Conservation (phyloP, 2,329 filamentous ascomycete species). For the Botrytis squamosa region DNA sequence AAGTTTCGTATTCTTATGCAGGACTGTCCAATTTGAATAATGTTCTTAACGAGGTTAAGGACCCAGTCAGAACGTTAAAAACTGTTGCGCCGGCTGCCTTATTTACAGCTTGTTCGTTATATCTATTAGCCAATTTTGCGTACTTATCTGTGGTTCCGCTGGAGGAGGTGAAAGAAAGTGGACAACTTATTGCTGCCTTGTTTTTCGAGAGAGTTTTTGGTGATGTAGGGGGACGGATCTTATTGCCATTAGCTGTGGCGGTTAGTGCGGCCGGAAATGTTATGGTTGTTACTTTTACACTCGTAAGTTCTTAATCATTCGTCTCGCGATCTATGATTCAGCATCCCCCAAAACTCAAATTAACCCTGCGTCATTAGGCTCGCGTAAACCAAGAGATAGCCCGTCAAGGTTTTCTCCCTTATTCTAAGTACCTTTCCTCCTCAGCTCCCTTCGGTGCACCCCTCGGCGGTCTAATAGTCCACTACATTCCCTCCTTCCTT, state of each 20-base stretch:
- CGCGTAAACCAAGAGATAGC: conserved; percentile 51
- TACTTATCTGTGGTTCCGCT: conserved; percentile 59
- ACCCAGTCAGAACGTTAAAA: conserved; percentile 57
- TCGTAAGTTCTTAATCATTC: conserved; percentile 48
- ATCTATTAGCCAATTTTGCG: conserved; percentile 59
- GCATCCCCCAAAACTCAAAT: neutral
- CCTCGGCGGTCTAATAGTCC: conserved; percentile 49
- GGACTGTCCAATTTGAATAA: conserved; percentile 56
- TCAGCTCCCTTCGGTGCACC: conserved; percentile 33
- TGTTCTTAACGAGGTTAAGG: conserved; percentile 56
- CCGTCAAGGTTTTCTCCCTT: conserved; percentile 49
- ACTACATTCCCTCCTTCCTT: conserved; percentile 61
- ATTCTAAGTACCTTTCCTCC: conserved; percentile 39
- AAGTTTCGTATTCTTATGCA: conserved; percentile 56
- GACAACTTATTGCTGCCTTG: conserved; percentile 53
- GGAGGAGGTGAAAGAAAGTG: conserved; percentile 54
- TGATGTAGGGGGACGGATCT: conserved; percentile 42
- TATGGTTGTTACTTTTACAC: conserved; percentile 49
- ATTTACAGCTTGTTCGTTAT: conserved; percentile 51
- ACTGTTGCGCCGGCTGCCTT: conserved; percentile 56
- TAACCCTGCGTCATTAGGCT: conserved; percentile 39
- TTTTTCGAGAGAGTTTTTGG: conserved; percentile 59
- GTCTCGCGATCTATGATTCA: neutral
- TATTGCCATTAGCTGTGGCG: conserved; percentile 48
- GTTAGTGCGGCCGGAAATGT: conserved; percentile 50